Evolutionary conservation across 2,329 filamentous ascomycete genomes (phyloP).

Genomic region (Sporothrix schenckii): DNA sequence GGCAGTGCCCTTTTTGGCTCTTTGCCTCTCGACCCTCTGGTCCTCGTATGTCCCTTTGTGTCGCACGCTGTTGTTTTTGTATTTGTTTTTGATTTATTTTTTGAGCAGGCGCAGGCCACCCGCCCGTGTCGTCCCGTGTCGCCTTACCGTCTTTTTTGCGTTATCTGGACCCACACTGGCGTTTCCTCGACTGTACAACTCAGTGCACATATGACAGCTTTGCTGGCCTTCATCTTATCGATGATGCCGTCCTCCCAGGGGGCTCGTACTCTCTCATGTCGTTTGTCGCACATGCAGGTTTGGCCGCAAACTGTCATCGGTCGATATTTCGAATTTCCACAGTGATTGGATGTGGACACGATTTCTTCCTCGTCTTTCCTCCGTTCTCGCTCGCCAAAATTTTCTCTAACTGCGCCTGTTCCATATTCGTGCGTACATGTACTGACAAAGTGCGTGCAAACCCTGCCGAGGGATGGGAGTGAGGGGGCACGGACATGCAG

Average conservation of each 20-base stretch:
- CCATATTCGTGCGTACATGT: slow-evolving; percentile 12
- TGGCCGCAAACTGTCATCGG: neutral
- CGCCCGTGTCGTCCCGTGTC: slow-evolving; percentile 27
- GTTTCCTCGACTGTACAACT: neutral
- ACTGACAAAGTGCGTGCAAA: neutral
- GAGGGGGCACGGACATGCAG: slow-evolving; percentile 12
- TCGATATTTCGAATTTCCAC: neutral
- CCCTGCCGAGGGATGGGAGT: slow-evolving; percentile 21
- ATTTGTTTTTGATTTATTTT: slow-evolving; percentile 20
- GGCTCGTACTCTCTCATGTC: neutral
- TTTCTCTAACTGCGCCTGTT: slow-evolving; percentile 19
- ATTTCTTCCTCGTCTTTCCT: neutral
- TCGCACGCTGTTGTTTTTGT: slow-evolving; percentile 10
- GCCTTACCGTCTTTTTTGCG: slow-evolving; percentile 31
- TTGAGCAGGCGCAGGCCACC: neutral
- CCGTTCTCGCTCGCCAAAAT: neutral
- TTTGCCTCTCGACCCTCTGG: neutral
- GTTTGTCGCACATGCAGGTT: neutral
- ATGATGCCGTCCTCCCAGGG: neutral
- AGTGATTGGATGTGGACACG: neutral
- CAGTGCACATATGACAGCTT: too few relatives aligned
- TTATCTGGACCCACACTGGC: slow-evolving; percentile 30
- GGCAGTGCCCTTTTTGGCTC: neutral
- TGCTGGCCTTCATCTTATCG: slow-evolving; percentile 14
- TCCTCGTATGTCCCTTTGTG: neutral